Conservation (phyloP, 306 rosid species). For the Pterocarpus macrocarpus region DNA sequence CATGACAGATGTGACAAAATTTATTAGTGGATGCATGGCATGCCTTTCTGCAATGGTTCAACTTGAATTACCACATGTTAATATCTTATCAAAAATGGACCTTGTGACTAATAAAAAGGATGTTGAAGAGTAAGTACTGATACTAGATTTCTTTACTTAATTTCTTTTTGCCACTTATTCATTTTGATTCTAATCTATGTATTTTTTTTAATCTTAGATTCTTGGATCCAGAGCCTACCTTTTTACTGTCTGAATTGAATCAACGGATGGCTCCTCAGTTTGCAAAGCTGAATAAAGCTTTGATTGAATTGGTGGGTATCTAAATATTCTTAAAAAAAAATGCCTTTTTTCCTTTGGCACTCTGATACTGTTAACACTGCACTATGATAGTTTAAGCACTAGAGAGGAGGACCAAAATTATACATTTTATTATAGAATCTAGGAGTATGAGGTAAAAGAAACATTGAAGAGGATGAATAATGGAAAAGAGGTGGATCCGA, state of each 20-base stretch:
- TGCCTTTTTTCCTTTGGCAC: background rate
- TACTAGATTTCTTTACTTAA: background rate
- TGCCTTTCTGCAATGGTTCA: conserved; percentile 89
- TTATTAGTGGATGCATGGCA: conserved; percentile 95
- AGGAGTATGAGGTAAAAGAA: background rate
- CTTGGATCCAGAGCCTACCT: conserved; percentile 81
- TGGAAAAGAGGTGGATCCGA: too few relatives aligned
- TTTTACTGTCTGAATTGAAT: conserved; percentile 80
- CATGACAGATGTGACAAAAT: conserved; percentile 91
- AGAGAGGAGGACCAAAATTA: background rate
- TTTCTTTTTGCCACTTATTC: background rate
- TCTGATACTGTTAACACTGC: background rate
- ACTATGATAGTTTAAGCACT: background rate
- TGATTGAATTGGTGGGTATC: conserved; percentile 76
- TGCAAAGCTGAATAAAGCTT: conserved; percentile 85
- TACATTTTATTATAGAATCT: background rate
- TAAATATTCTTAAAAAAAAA: background rate
- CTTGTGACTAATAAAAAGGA: conserved; percentile 81
- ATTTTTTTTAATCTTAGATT: conserved; percentile 56
- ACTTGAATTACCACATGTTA: conserved; percentile 91
- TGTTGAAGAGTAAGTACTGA: conserved; percentile 69
- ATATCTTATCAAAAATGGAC: conserved; percentile 96
- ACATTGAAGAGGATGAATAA: too few relatives aligned
- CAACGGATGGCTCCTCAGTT: conserved; percentile 86
- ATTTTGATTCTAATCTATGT: conserved; percentile 21